Percentiles rank a stretch among this genome's conserved stretches.
Evolutionary conservation across 164 flowering plant species (phyloP).

Genomic region (grape (Vitis vinifera)): DNA sequence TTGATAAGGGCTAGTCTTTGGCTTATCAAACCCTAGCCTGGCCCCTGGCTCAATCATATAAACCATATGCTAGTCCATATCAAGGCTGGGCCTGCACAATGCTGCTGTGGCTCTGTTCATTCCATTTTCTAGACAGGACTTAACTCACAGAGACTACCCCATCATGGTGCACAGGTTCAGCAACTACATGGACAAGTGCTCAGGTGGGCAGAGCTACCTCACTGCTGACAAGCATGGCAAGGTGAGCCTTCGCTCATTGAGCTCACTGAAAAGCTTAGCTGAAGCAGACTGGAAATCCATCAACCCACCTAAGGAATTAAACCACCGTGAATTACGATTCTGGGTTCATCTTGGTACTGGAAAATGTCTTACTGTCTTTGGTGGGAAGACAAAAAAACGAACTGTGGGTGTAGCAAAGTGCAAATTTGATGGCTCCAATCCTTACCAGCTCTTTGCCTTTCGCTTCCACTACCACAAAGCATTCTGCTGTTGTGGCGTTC

Average conservation of each 20-base stretch:
- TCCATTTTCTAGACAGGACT: too few relatives aligned
- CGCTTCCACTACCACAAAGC: slow-evolving; percentile 62
- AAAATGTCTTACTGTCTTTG: slow-evolving; percentile 54
- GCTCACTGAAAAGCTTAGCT: slow-evolving; percentile 36
- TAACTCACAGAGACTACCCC: not conserved
- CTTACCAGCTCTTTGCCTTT: slow-evolving; percentile 61
- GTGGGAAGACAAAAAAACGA: slow-evolving; percentile 31
- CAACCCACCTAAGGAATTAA: slow-evolving; percentile 43
- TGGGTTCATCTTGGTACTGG: slow-evolving; percentile 50
- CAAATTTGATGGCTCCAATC: slow-evolving; percentile 61
- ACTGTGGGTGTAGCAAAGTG: slow-evolving; percentile 50
- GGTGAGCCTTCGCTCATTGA: slow-evolving; percentile 45
- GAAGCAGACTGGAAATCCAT: slow-evolving; percentile 71
- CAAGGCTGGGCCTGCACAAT: not conserved
- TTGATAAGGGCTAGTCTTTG: too few relatives aligned
- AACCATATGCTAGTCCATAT: not conserved
- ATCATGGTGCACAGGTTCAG: slow-evolving; percentile 42
- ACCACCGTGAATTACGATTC: slow-evolving; percentile 48
- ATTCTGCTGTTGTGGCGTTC: slow-evolving; percentile 52
- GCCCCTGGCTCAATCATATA: too few relatives aligned
- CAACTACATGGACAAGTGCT: slow-evolving; percentile 72
- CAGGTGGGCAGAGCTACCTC: slow-evolving; percentile 51
- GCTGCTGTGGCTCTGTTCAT: not conserved
- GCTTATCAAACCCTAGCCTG: too few relatives aligned
- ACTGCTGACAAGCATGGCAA: slow-evolving; percentile 49